Conservation (phyloP, 371 early-diverging fungal genomes). For the Lichtheimia hyalospora region DNA sequence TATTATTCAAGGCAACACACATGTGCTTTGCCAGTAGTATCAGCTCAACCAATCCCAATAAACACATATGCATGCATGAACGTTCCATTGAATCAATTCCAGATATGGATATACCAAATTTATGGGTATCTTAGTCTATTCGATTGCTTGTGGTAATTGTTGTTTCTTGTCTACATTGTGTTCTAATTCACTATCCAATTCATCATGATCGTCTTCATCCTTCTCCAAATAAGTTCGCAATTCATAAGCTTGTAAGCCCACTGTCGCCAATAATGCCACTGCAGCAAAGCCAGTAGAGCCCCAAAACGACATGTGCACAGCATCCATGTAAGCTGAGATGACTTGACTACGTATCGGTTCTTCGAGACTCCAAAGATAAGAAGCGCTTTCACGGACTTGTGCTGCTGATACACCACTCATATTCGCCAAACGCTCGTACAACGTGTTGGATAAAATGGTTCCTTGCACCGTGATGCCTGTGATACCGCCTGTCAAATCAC, state of each 20-base stretch:
- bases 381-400: slow-evolving; percentile 31
- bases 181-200: too few relatives aligned
- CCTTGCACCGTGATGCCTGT: slow-evolving; percentile 38
- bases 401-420: slow-evolving; percentile 23
- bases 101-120: too few relatives aligned
- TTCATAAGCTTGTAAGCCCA: slow-evolving; percentile 30
- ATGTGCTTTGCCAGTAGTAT: too few relatives aligned
- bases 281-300: slow-evolving; percentile 35
- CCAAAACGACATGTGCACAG: slow-evolving; percentile 35
- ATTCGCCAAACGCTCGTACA: slow-evolving; percentile 2
- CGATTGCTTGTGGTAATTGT: too few relatives aligned
- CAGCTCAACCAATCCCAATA: too few relatives aligned
- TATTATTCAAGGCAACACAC: too few relatives aligned
- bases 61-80: too few relatives aligned
- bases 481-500: slow-evolving; percentile 46
- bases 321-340: slow-evolving; percentile 29
- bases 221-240: slow-evolving; percentile 8
- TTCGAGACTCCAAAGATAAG: slow-evolving; percentile 26
- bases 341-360: slow-evolving; percentile 25
- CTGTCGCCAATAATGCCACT: slow-evolving; percentile 22
- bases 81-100: too few relatives aligned
- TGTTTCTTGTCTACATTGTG: too few relatives aligned
- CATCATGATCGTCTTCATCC: too few relatives aligned
- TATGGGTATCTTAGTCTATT: too few relatives aligned
- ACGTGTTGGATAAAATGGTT: slow-evolving; percentile 33